Percentiles rank a stretch among this genome's conserved stretches.
phyloP scores from a whole-genome alignment of 1,139 yeast genomes.

The Suhomyces anneliseae region DNA sequence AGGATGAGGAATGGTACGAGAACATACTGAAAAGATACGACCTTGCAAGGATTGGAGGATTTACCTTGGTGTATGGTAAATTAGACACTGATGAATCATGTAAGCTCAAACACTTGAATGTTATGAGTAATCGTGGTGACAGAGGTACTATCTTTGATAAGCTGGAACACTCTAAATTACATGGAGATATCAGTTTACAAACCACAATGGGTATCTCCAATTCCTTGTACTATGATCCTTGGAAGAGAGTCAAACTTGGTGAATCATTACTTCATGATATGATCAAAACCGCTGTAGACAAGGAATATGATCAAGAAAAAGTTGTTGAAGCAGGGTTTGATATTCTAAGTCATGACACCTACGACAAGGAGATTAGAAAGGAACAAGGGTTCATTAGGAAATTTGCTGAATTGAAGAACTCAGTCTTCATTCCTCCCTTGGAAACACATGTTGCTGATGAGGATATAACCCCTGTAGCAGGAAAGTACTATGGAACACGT shows the following conservation, averaged over 20 bases:
- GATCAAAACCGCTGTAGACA: slow-evolving; percentile 28
- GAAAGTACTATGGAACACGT: slow-evolving; percentile 79
- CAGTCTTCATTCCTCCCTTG: slow-evolving; percentile 74
- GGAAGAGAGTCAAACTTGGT: slow-evolving; percentile 71
- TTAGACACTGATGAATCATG: slow-evolving; percentile 27
- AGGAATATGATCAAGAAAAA: slow-evolving; percentile 32
- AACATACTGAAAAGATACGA: slow-evolving; percentile 26
- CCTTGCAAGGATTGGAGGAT: slow-evolving; percentile 71
- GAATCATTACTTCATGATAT: slow-evolving; percentile 40
- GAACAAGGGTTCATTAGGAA: slow-evolving; percentile 28
- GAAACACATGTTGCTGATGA: slow-evolving; percentile 19
- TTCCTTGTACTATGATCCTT: slow-evolving; percentile 60
- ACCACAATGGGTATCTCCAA: slow-evolving; percentile 61
- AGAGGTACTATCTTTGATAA: slow-evolving; percentile 27
- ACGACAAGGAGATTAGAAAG: slow-evolving; percentile 28
- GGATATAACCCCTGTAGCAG: slow-evolving; percentile 23
- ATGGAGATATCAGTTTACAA: slow-evolving; percentile 15
- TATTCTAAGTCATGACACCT: slow-evolving; percentile 51
- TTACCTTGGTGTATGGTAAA: slow-evolving; percentile 73
- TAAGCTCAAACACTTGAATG: slow-evolving; percentile 39
- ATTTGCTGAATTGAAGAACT: slow-evolving; percentile 50
- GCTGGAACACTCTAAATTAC: slow-evolving; percentile 10
- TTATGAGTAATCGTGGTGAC: slow-evolving; percentile 54
- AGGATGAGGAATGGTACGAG: slow-evolving; percentile 52
- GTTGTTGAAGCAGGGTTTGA: slow-evolving; percentile 54